Evolutionary conservation across 179 eudicot species (phyloP).

Genomic region (Gypsophila paniculata): DNA sequence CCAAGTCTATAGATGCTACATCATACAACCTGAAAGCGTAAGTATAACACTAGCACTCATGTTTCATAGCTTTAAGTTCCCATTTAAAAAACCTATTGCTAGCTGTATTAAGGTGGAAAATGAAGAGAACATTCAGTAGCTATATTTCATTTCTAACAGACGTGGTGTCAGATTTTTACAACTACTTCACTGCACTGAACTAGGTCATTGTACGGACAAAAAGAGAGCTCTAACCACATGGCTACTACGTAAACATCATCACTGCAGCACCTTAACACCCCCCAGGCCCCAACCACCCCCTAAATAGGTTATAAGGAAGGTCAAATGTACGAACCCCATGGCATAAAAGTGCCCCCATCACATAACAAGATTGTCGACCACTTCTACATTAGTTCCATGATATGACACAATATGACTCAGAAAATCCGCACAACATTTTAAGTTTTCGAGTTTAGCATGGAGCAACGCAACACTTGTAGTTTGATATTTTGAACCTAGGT

Average conservation of each 20-base stretch:
- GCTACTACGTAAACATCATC: background rate
- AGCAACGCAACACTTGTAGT: no score
- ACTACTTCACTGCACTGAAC: background rate
- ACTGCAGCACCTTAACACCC: no score
- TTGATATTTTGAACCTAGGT: no score
- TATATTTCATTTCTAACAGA: background rate
- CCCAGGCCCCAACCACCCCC: no score
- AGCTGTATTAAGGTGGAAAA: background rate
- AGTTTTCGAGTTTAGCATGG: no score
- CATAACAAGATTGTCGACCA: background rate
- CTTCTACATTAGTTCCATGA: background rate
- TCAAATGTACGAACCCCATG: background rate
- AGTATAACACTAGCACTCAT: background rate
- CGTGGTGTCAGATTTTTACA: background rate
- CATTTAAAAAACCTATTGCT: background rate
- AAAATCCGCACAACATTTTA: no score
- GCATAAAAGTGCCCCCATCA: background rate
- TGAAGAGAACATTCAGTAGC: background rate
- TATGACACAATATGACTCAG: background rate
- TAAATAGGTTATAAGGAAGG: background rate
- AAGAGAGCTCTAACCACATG: background rate
- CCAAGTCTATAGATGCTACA: background rate
- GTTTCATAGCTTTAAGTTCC: background rate
- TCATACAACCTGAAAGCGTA: background rate
- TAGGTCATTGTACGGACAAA: background rate